Conservation (phyloP, 192 early-diverging fungal species). For the Rhizoclosmatium sp. region DNA sequence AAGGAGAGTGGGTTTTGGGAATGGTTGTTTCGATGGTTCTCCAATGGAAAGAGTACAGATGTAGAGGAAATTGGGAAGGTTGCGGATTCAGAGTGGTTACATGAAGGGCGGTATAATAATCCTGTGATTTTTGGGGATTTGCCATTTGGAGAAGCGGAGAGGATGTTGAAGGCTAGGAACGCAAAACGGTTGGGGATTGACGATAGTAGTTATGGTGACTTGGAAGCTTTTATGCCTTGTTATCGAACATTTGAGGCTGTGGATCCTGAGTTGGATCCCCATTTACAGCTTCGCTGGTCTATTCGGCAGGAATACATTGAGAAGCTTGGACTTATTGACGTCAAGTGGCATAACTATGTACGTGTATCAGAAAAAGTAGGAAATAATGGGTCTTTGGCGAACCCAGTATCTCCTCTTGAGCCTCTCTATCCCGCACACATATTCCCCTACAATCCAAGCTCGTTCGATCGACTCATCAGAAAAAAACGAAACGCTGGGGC, state of each 20-base stretch:
- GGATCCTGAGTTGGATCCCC: neutral
- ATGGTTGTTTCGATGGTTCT: neutral
- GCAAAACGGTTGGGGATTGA: neutral
- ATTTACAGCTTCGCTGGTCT: neutral
- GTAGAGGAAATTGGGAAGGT: conserved; percentile 2
- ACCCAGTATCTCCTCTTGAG: conserved; percentile 8
- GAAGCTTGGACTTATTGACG: neutral
- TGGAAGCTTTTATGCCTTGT: conserved; percentile 36
- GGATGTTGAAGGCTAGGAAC: conserved; percentile 16
- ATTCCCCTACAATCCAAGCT: conserved; percentile 34
- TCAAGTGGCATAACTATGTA: neutral
- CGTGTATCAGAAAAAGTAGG: neutral
- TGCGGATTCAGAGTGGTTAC: conserved; percentile 7
- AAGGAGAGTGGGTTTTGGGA: neutral
- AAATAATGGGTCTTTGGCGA: conserved; percentile 1
- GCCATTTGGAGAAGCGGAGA: conserved; percentile 18
- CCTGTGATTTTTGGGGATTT: conserved; percentile 43
- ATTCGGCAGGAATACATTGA: neutral
- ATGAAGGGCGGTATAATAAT: conserved; percentile 36
- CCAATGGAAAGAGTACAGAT: no score
- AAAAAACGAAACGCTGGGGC: neutral
- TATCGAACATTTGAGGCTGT: conserved; percentile 27
- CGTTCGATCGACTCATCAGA: neutral
- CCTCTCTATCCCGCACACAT: conserved; percentile 21
- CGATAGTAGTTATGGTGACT: neutral